Evolutionary conservation across 371 early-diverging fungal species (phyloP), one percentile per base, ranked within the genome.

Genomic region (Zopfochytrium polystomum): DNA sequence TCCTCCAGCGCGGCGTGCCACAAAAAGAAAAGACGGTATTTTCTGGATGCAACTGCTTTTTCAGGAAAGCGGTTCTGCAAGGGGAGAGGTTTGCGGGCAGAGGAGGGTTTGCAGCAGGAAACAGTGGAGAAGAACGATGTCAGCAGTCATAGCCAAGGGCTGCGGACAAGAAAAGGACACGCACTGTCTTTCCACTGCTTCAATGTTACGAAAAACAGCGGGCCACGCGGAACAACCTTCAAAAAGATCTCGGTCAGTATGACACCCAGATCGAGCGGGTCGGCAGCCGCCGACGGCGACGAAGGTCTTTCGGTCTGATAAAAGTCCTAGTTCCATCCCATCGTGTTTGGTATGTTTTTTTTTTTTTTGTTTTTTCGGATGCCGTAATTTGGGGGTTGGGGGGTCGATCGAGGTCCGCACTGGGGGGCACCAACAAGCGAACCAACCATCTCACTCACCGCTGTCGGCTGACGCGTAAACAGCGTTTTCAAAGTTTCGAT

Each of bases 51-150:
- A 91, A 52, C 91, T 90, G 26, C 92, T 89, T 75, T n/a, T n/a
- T 97, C 98, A 29, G 96, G 89, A 71, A 97, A 97, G 63, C 90
- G 89, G 63, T 89, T 92, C 88, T 90, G 62, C 35, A 3, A 34
- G n/a, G n/a, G n/a, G n/a, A n/a, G n/a, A n/a, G n/a, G n/a, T n/a
- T n/a, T n/a, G n/a, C n/a, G n/a, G n/a, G 5, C 20, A 13, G 26
- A 35, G 3, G 13, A 42, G 15, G 48, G 59, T 5, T 13, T 13
- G n/a, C n/a, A n/a, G n/a, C n/a, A n/a, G 20, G 13, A 42, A 42
- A 42, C 13, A 29, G 26, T 65, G 44, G n/a, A 61, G 25, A 65
- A 30, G 47, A 46, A 64, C 18, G 25, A n/a, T n/a, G n/a, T n/a
- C n/a, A n/a, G n/a, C n/a, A n/a, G n/a, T n/a, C n/a, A n/a, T n/a